phyloP scores from a whole-genome alignment of 2,329 filamentous ascomycete genomes.

The Endothia cerciana region DNA sequence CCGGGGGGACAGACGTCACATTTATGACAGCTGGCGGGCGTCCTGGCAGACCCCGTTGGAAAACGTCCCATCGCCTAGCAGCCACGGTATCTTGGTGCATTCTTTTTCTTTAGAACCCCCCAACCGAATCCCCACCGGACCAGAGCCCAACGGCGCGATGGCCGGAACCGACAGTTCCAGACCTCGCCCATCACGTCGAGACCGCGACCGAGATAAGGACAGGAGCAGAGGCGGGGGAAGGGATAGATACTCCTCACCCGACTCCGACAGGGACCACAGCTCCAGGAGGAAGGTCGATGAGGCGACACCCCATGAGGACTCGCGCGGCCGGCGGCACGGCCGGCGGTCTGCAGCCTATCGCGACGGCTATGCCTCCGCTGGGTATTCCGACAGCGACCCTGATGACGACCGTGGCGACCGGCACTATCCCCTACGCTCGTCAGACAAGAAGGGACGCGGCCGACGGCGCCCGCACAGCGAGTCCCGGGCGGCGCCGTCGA shows the following conservation, averaged over 20 bases:
- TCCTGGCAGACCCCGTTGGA: background rate
- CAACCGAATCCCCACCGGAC: background rate
- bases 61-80: background rate
- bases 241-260: slow-evolving; percentile 14
- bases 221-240: background rate
- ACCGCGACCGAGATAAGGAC: slow-evolving; percentile 16
- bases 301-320: background rate
- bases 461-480: slow-evolving; percentile 19
- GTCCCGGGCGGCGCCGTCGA: slow-evolving; percentile 3
- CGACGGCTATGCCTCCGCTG: slow-evolving; percentile 20
- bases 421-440: slow-evolving; percentile 9
- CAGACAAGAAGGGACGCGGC: background rate
- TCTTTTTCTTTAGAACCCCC: background rate
- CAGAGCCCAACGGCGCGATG: slow-evolving; percentile 3
- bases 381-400: slow-evolving; percentile 20
- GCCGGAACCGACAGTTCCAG: slow-evolving; percentile 3
- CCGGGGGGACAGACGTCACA: background rate
- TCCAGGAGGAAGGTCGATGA: background rate
- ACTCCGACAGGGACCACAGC: background rate
- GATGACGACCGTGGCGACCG: slow-evolving; percentile 12
- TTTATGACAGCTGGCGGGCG: background rate
- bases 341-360: slow-evolving; percentile 19
- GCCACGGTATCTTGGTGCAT: too few species aligned
- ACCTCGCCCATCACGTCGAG: slow-evolving; percentile 14
- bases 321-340: slow-evolving; percentile 14